These are phyloP conservation scores for Diplodia scrobiculata DNA, from an alignment of 2,329 filamentous ascomycete species.

Conservation along the genomic window DNA sequence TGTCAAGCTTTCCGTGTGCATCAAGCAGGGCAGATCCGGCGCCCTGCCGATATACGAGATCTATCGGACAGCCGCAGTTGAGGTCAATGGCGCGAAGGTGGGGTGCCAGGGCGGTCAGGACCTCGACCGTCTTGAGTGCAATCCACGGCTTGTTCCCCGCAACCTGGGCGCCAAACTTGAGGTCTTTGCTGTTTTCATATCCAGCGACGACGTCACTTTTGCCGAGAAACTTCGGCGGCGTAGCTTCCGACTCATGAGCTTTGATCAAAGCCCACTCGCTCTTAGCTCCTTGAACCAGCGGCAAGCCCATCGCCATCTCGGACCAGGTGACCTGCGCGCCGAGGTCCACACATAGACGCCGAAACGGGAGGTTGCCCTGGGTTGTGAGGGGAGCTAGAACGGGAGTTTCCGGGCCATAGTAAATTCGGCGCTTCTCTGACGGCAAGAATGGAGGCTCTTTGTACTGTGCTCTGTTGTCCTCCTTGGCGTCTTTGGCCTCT, in stretches of 20 bases:
- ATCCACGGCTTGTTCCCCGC: constrained; percentile 90
- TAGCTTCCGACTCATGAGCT: constrained; percentile 80
- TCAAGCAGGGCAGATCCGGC: constrained; percentile 93
- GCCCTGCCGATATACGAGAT: constrained; percentile 84
- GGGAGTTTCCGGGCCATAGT: constrained; percentile 92
- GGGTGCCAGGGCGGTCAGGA: constrained; percentile 73
- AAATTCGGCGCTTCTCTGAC: constrained; percentile 90
- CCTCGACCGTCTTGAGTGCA: constrained; percentile 83
- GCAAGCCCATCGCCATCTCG: constrained; percentile 94
- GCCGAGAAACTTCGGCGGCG: constrained; percentile 67
- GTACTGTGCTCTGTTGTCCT: constrained; percentile 77
- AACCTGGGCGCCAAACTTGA: constrained; percentile 91
- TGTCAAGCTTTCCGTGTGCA: constrained; percentile 80
- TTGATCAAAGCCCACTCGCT: constrained; percentile 94
- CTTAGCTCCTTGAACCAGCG: constrained; percentile 84
- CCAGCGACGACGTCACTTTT: constrained; percentile 63
- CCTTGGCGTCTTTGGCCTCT: constrained; percentile 37
- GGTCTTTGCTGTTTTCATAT: constrained; percentile 80
- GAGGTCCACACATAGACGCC: constrained; percentile 82
- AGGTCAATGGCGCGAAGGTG: constrained; percentile 88
- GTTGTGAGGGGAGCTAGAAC: constrained; percentile 93
- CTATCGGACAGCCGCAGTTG: constrained; percentile 97
- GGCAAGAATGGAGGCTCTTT: constrained; percentile 84
- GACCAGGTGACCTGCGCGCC: constrained; percentile 95
- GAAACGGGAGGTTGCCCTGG: constrained; percentile 93